Evolutionary conservation across 805 yeast species (phyloP), one percentile per base, ranked within the genome.

Genomic region (Saturnispora besseyi): DNA sequence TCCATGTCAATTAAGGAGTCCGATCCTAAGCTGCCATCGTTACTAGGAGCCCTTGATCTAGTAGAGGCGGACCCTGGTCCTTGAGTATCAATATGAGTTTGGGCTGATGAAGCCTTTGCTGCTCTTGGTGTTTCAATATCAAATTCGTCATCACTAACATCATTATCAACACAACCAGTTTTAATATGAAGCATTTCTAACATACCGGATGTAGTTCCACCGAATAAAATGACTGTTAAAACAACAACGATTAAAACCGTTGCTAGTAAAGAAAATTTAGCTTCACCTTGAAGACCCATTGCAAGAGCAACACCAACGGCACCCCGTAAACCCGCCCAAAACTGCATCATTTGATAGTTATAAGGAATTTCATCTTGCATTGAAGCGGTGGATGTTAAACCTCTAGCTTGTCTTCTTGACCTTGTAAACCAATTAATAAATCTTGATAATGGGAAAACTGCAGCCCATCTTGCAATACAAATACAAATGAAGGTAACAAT

Each of bases 241-340:
- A 93, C 99, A 10, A 93, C 99, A 24, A 91, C 98, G 12, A 95
- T 98, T 41, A 95, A 71, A 0, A 95, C 96, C 0, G 99, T 95
- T 3, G 99, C 99, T 48, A 91, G 69, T 48, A 93, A 71, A 0
- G 96, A 82, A 62, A 83, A 82, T 55, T 90, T 91, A 50, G 87
- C 82, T 61, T 91, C 96, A 53, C 98, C 99, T 67, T 87, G 96
- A 38, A 93, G 71, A 12, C 99, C 99, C 81, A 95, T 88, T 0
- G 99, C 99, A 60, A 93, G 76, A 0, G 99, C 99, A 4, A 93
- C 99, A 56, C 99, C 99, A 33, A 93, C 99, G 0, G 99, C 99
- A 52, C 99, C 99, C 62, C 99, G 76, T 50, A 93, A 73, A 3
- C 99, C 99, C 2, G 99, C 99, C 99, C 99, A 93, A 65, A 93